A percentile compares a stretch with the other conserved stretches of the same genome.
These are phyloP conservation scores for Phlebiopsis gigantea DNA, from an alignment of 768 basidiomycete species.

Conservation along the genomic window DNA sequence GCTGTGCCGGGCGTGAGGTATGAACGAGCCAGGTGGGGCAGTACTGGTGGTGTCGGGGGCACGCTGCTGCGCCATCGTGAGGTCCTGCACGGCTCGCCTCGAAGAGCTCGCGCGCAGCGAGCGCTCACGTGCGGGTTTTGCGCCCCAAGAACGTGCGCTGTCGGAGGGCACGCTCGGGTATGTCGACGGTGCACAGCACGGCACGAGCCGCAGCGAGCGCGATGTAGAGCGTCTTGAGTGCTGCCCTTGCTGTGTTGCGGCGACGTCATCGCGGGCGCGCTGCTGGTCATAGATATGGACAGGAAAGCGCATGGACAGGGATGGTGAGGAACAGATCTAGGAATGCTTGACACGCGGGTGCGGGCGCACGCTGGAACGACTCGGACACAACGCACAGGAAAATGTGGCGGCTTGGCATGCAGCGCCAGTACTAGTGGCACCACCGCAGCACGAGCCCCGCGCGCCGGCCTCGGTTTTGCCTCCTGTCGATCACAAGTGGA, in stretches of 20 bases:
- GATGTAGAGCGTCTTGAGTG: constrained; percentile 41
- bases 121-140: constrained; percentile 30
- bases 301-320: no score
- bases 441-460: not conserved
- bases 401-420: not conserved
- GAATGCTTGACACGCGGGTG: no score
- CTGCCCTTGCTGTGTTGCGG: not conserved
- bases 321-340: no score
- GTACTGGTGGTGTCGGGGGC: constrained; percentile 16
- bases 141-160: constrained; percentile 51
- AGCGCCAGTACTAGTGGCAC: not conserved
- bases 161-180: constrained; percentile 45
- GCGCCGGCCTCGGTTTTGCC: not conserved
- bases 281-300: no score
- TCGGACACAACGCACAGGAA: not conserved
- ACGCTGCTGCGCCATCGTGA: constrained; percentile 21
- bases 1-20: constrained; percentile 6
- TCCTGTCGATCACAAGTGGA: no score
- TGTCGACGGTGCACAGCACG: constrained; percentile 43
- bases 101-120: constrained; percentile 27
- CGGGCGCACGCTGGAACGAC: no score
- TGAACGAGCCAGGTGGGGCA: constrained; percentile 7
- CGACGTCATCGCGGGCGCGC: not conserved
- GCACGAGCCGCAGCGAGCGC: constrained; percentile 42
- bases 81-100: constrained; percentile 21